A percentile compares a stretch with the other conserved stretches of the same genome.
phyloP scores from a whole-genome alignment of 108 stramenopile species.

The Schizochytrium sp. region DNA sequence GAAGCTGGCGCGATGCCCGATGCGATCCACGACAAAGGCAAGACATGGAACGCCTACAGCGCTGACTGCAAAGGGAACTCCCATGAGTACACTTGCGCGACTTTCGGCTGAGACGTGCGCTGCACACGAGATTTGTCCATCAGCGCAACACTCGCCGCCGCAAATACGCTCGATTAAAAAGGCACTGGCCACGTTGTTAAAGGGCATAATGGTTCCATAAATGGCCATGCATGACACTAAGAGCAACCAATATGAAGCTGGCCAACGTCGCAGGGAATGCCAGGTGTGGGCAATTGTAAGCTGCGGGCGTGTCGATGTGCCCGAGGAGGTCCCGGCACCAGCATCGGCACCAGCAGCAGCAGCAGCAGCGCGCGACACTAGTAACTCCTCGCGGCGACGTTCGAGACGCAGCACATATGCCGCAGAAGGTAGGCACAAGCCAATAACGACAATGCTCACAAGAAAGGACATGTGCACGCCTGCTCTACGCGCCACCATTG shows the following conservation, averaged over 20 bases:
- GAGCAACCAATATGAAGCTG: slow-evolving; percentile 49
- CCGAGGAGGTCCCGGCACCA: too few relatives aligned
- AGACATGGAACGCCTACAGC: slow-evolving; percentile 38
- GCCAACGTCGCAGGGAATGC: neutral
- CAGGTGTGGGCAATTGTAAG: neutral
- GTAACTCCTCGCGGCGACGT: neutral
- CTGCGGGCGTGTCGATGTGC: too few relatives aligned
- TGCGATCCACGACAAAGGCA: slow-evolving; percentile 50
- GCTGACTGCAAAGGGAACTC: slow-evolving; percentile 38
- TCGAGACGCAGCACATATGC: neutral
- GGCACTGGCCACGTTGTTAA: slow-evolving; percentile 57
- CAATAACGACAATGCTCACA: slow-evolving; percentile 38
- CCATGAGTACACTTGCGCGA: slow-evolving; percentile 31
- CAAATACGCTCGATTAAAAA: slow-evolving; percentile 54
- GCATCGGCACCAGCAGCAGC: too few relatives aligned
- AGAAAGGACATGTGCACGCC: slow-evolving; percentile 38
- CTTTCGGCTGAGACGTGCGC: slow-evolving; percentile 11
- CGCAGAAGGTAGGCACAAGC: neutral
- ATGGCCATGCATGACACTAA: slow-evolving; percentile 50
- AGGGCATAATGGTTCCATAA: slow-evolving; percentile 60
- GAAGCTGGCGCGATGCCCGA: slow-evolving; percentile 49
- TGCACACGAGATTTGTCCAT: neutral
- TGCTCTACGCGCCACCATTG: slow-evolving; percentile 37
- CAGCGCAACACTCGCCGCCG: neutral
- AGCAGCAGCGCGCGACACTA: too few relatives aligned